Evolutionary conservation across 2,329 filamentous ascomycete species (phyloP).

Genomic region (Chrysoporthe deuterocubensis): DNA sequence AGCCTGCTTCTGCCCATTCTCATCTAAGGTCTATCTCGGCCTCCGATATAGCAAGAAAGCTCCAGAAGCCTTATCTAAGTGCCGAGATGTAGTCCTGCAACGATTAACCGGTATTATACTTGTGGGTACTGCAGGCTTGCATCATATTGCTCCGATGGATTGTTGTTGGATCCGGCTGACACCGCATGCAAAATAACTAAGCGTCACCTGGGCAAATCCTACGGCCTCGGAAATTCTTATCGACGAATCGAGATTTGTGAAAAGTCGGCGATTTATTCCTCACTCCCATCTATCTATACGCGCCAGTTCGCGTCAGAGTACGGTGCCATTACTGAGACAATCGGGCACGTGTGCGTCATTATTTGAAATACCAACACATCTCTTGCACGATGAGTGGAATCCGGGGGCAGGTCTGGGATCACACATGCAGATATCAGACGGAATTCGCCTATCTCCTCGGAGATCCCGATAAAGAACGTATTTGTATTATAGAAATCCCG

Average conservation of each 20-base stretch:
- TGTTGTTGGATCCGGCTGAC: background rate
- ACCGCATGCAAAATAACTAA: background rate
- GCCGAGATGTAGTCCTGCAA: background rate
- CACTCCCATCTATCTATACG: background rate
- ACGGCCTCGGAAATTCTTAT: background rate
- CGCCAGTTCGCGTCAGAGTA: background rate
- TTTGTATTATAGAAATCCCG: background rate
- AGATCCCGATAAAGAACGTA: background rate
- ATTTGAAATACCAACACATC: background rate
- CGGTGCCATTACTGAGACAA: background rate
- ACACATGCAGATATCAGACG: background rate
- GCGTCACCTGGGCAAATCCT: background rate
- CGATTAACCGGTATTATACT: background rate
- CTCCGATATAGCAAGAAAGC: background rate
- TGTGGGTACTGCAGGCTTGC: background rate
- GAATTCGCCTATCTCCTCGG: background rate
- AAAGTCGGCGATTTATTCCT: conserved; percentile 1
- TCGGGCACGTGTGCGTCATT: background rate
- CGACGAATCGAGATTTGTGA: background rate
- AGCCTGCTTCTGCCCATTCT: background rate
- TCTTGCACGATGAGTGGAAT: conserved; percentile 1
- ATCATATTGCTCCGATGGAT: background rate
- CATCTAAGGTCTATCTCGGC: background rate
- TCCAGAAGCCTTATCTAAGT: background rate
- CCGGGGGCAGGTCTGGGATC: background rate